A percentile compares a stretch with the other conserved stretches of the same genome.
Conservation (phyloP, 169 alveolate species). For the Plasmodium gonderi region DNA sequence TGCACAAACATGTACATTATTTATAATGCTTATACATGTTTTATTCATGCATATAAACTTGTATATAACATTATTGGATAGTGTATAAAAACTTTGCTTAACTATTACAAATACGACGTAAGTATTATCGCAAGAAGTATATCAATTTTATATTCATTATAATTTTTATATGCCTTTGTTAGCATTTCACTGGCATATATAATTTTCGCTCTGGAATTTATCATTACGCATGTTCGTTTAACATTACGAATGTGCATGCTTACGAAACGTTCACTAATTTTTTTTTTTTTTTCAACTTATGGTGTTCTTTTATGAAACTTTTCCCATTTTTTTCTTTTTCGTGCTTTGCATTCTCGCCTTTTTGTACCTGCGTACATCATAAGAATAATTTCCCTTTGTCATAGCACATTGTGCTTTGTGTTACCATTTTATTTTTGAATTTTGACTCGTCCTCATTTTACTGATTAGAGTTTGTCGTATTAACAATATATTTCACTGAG, state of each 20-base stretch:
- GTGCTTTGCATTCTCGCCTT: background rate
- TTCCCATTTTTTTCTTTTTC: background rate
- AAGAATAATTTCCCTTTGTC: background rate
- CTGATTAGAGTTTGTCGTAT: too few relatives aligned
- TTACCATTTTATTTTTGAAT: too few relatives aligned
- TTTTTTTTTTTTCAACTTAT: too few relatives aligned
- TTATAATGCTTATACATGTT: background rate
- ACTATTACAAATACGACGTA: too few relatives aligned
- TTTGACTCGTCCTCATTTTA: too few relatives aligned
- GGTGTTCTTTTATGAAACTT: background rate
- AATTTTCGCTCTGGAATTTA: background rate
- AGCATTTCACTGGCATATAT: background rate
- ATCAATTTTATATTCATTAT: too few relatives aligned
- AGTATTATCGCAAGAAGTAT: too few relatives aligned
- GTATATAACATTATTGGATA: too few relatives aligned
- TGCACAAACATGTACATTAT: too few relatives aligned
- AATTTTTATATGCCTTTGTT: background rate
- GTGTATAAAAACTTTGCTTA: too few relatives aligned
- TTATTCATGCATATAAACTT: background rate
- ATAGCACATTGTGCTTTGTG: too few relatives aligned
- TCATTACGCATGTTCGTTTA: background rate
- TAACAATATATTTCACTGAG: too few relatives aligned
- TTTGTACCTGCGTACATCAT: background rate
- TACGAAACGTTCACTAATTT: background rate
- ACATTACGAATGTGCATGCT: background rate